phyloP scores from a whole-genome alignment of 805 yeast species.

The Maudiozyma serrabonitensis region DNA sequence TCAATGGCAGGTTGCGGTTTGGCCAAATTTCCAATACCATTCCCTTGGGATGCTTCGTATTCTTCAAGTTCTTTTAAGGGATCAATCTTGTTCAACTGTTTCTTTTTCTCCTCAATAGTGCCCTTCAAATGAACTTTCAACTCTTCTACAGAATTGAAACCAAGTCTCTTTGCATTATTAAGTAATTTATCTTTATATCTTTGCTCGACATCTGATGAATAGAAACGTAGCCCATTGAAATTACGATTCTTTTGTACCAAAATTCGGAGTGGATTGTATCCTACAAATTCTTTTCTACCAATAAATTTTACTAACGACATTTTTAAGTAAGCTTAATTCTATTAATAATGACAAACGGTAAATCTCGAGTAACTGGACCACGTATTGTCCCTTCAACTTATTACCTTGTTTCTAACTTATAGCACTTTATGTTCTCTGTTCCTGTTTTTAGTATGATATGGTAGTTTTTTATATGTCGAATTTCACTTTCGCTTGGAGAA shows the following conservation, averaged over 20 bases:
- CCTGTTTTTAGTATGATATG: too few species aligned
- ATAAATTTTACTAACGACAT: too few species aligned
- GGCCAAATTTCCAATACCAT: slow-evolving; percentile 6
- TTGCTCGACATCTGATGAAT: slow-evolving; percentile 6
- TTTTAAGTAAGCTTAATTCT: too few species aligned
- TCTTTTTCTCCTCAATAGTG: slow-evolving; percentile 45
- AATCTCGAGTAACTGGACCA: too few species aligned
- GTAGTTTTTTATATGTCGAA: too few species aligned
- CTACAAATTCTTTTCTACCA: too few species aligned
- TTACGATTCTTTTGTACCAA: not conserved
- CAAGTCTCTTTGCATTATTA: slow-evolving; percentile 30
- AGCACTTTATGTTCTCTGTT: too few species aligned
- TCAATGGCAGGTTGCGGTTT: slow-evolving; percentile 9
- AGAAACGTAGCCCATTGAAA: not conserved
- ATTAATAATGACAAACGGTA: too few species aligned
- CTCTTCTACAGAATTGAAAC: slow-evolving; percentile 38
- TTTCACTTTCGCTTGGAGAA: too few species aligned
- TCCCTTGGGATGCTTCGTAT: slow-evolving; percentile 32
- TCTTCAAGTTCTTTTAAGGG: slow-evolving; percentile 62
- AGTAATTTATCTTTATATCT: slow-evolving; percentile 31
- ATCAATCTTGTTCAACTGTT: slow-evolving; percentile 51
- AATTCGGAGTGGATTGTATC: too few species aligned
- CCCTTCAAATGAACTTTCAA: slow-evolving; percentile 54
- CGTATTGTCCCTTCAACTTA: too few species aligned
- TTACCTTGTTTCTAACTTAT: too few species aligned